phyloP scores from a whole-genome alignment of 2,329 filamentous ascomycete genomes.

The Fusarium concolor region DNA sequence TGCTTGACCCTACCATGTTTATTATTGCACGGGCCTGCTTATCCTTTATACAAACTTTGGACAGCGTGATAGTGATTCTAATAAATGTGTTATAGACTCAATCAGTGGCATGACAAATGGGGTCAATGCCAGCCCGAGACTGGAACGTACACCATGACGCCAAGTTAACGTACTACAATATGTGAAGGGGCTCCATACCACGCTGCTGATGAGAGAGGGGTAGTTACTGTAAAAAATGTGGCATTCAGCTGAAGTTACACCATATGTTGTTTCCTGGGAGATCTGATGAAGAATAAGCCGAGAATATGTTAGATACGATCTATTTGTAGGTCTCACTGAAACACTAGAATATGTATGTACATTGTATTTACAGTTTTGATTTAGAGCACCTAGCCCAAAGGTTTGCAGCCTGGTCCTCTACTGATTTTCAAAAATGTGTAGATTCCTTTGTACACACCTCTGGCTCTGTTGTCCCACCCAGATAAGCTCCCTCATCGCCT shows the following conservation, averaged over 20 bases:
- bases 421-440: too few species aligned
- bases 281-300: neutral
- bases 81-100: neutral
- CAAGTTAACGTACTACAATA: neutral
- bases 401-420: neutral
- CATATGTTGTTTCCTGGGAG: neutral
- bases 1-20: neutral
- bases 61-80: neutral
- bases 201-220: conserved; percentile 7
- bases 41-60: neutral
- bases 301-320: neutral
- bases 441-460: neutral
- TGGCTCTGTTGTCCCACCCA: neutral
- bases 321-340: neutral
- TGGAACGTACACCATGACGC: conserved; percentile 20
- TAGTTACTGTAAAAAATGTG: conserved; percentile 1
- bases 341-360: neutral
- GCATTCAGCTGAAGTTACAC: neutral
- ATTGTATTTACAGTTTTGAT: neutral
- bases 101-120: neutral
- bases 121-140: conserved; percentile 7
- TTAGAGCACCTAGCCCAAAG: neutral
- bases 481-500: neutral
- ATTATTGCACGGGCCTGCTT: neutral
- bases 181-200: neutral